phyloP scores from a whole-genome alignment of 176 grass and related monocot species.

The Rhynchospora breviuscula region DNA sequence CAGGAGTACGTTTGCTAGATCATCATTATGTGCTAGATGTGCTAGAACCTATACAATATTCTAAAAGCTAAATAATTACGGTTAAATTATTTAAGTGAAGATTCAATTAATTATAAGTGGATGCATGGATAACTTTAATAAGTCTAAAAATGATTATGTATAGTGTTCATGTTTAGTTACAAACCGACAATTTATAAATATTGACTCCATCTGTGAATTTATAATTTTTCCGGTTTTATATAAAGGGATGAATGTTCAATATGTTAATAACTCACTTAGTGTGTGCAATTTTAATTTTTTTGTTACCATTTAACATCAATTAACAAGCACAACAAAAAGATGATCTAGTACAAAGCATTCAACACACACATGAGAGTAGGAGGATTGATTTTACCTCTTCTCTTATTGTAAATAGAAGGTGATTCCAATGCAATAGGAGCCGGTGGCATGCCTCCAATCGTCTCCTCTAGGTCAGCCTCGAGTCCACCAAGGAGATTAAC shows the following conservation, averaged over 20 bases:
- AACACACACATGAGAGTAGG: no score
- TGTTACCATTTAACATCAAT: no score
- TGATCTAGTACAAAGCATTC: no score
- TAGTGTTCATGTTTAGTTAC: not conserved
- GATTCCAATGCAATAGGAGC: no score
- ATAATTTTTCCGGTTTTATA: not conserved
- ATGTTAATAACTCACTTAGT: no score
- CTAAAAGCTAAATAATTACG: constrained; percentile 12
- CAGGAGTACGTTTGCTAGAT: not conserved
- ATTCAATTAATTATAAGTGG: not conserved
- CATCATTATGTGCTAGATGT: not conserved
- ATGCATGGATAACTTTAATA: not conserved
- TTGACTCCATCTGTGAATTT: not conserved
- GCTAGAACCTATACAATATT: not conserved
- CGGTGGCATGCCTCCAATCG: no score
- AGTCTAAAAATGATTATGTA: not conserved
- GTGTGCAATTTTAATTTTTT: no score
- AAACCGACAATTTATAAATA: not conserved
- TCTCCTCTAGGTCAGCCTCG: no score
- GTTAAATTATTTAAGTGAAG: not conserved
- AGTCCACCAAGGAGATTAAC: no score
- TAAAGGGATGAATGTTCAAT: not conserved
- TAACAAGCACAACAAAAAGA: no score
- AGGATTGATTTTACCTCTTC: no score
- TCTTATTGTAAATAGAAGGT: no score